phyloP scores from a whole-genome alignment of 768 basidiomycete species.

The Postia placenta region DNA sequence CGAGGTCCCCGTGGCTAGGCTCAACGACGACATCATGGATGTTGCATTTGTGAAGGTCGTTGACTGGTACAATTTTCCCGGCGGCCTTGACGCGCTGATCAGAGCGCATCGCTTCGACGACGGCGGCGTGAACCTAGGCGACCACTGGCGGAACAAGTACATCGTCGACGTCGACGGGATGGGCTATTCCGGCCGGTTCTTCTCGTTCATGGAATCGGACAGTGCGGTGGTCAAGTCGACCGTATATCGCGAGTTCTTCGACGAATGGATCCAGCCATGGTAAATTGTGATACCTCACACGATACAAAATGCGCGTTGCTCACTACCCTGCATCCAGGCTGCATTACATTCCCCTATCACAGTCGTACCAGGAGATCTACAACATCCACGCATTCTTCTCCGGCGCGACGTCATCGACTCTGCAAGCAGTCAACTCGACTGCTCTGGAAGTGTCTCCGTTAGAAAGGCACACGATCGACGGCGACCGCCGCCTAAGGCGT shows the following conservation, averaged over 20 bases:
- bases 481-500: constrained; percentile 65
- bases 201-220: constrained; percentile 80
- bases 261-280: constrained; percentile 92
- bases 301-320: background rate
- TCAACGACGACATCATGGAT: constrained; percentile 85
- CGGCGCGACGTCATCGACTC: constrained; percentile 61
- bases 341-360: constrained; percentile 90
- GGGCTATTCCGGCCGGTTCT: constrained; percentile 89
- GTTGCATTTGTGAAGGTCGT: constrained; percentile 78
- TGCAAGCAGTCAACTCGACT: constrained; percentile 49
- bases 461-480: constrained; percentile 40
- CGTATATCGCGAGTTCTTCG: constrained; percentile 87
- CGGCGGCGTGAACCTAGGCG: constrained; percentile 71
- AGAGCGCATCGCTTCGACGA: constrained; percentile 64
- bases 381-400: constrained; percentile 93
- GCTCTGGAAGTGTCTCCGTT: constrained; percentile 27
- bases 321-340: constrained; percentile 45
- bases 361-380: constrained; percentile 86
- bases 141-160: constrained; percentile 90
- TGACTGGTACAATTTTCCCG: constrained; percentile 65
- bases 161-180: constrained; percentile 91
- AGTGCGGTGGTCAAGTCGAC: constrained; percentile 88
- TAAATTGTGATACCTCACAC: constrained; percentile 21
- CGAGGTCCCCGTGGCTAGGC: constrained; percentile 45
- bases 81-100: constrained; percentile 61